A percentile compares a stretch with the other conserved stretches of the same genome.
Evolutionary conservation across 1,284 basidiomycete genomes (phyloP).

Genomic region (Moesziomyces antarcticus): DNA sequence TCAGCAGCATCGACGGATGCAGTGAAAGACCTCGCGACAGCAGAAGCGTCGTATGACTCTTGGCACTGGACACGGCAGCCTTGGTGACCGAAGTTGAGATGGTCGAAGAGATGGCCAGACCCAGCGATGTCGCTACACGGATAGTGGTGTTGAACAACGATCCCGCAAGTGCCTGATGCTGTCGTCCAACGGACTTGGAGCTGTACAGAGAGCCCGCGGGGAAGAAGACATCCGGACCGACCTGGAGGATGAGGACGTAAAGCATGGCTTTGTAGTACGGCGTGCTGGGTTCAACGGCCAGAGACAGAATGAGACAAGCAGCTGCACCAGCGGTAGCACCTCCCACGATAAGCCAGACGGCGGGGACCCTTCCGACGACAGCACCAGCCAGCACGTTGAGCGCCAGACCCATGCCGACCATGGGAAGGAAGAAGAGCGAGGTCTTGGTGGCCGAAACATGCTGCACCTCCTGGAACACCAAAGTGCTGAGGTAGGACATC

Average conservation of each 20-base stretch:
- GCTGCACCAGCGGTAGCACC: conserved; percentile 72
- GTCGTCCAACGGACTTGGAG: conserved; percentile 46
- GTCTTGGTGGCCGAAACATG: conserved; percentile 74
- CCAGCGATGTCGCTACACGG: conserved; percentile 59
- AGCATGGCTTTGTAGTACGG: conserved; percentile 85
- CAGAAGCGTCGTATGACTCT: conserved; percentile 8
- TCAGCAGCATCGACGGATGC: conserved; percentile 24
- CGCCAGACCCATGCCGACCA: conserved; percentile 70
- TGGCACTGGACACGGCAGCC: conserved; percentile 13
- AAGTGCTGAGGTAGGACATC: conserved; percentile 50
- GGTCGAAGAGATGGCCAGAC: conserved; percentile 54
- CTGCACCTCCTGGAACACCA: conserved; percentile 59
- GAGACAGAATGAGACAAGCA: conserved; percentile 75
- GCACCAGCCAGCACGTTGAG: conserved; percentile 60
- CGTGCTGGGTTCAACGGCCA: conserved; percentile 74
- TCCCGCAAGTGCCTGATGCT: conserved; percentile 57
- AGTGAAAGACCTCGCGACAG: conserved; percentile 7
- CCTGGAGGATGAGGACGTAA: conserved; percentile 75
- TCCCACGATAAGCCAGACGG: conserved; percentile 57
- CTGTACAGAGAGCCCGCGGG: conserved; percentile 50
- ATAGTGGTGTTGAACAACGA: conserved; percentile 61
- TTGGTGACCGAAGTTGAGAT: conserved; percentile 54
- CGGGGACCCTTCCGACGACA: conserved; percentile 55
- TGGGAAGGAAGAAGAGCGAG: conserved; percentile 81
- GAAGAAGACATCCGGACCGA: conserved; percentile 57